Conservation (phyloP, 2,329 filamentous ascomycete species). For the Cytospora piceicola region DNA sequence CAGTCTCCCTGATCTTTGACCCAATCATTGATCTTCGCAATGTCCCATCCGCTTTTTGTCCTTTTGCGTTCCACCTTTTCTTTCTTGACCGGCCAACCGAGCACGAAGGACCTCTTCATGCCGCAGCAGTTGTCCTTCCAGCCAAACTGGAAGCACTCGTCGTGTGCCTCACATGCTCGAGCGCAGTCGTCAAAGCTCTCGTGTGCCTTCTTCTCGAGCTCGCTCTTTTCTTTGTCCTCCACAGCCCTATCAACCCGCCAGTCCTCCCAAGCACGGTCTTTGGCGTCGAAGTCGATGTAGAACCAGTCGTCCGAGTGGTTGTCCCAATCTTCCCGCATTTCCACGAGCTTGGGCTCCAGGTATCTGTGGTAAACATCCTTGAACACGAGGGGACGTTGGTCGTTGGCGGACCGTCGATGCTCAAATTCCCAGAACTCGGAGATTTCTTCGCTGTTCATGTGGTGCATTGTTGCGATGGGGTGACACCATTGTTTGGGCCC, state of each 20-base stretch:
- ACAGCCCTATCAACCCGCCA: slow-evolving; percentile 41
- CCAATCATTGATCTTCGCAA: slow-evolving; percentile 47
- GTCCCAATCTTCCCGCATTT: slow-evolving; percentile 54
- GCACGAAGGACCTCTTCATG: slow-evolving; percentile 41
- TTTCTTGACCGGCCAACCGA: slow-evolving; percentile 45
- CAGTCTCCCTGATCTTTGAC: slow-evolving; percentile 44
- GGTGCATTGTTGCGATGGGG: slow-evolving; percentile 60
- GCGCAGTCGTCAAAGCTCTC: slow-evolving; percentile 48
- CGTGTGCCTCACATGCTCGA: slow-evolving; percentile 46
- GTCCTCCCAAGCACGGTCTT: slow-evolving; percentile 38
- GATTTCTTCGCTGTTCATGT: slow-evolving; percentile 55
- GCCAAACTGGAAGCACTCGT: slow-evolving; percentile 47
- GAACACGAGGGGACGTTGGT: slow-evolving; percentile 45
- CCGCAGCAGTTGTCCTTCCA: slow-evolving; percentile 46
- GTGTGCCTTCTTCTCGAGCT: slow-evolving; percentile 48
- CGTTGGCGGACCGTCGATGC: slow-evolving; percentile 40
- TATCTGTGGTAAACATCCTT: slow-evolving; percentile 54
- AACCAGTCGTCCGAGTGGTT: slow-evolving; percentile 52
- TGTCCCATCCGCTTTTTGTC: slow-evolving; percentile 47
- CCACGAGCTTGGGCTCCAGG: slow-evolving; percentile 45
- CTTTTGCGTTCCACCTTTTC: slow-evolving; percentile 38
- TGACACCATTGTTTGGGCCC: slow-evolving; percentile 57
- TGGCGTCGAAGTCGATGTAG: slow-evolving; percentile 43
- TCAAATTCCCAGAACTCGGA: slow-evolving; percentile 57
- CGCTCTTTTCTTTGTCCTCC: slow-evolving; percentile 39